Conservation (phyloP, 139 green algal species). For the Tetraselmis chui region DNA sequence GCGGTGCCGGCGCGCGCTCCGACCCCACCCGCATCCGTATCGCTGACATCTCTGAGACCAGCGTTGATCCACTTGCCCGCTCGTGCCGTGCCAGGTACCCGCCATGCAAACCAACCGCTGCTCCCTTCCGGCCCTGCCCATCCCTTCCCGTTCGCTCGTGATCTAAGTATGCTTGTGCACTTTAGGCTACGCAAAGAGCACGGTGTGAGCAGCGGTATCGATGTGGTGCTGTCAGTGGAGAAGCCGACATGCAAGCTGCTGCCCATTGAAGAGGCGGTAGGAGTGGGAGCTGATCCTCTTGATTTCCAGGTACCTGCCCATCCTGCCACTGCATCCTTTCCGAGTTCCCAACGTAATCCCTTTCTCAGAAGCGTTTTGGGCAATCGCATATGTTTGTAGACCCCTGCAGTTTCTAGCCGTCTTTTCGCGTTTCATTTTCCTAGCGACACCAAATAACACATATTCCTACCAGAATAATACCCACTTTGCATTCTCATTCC, state of each 20-base stretch:
- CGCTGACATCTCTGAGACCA: slow-evolving; percentile 75
- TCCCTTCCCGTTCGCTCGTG: too few species aligned
- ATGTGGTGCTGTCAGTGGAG: slow-evolving; percentile 83
- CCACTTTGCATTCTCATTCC: too few species aligned
- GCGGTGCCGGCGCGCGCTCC: slow-evolving; percentile 80
- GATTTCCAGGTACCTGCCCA: slow-evolving; percentile 71
- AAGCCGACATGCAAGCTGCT: slow-evolving; percentile 70
- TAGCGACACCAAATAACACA: too few species aligned
- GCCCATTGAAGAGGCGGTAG: slow-evolving; percentile 33
- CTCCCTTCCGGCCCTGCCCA: too few species aligned
- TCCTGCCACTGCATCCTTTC: too few species aligned
- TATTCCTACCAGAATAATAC: too few species aligned
- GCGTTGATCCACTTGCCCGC: slow-evolving; percentile 72
- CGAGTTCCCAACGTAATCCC: too few species aligned
- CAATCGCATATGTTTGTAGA: too few species aligned
- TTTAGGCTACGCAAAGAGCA: slow-evolving; percentile 56
- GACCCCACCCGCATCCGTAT: slow-evolving; percentile 89
- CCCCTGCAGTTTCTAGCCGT: too few species aligned
- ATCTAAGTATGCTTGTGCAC: neutral
- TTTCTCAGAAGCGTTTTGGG: too few species aligned
- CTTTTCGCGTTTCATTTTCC: too few species aligned
- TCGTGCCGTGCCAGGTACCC: slow-evolving; percentile 66
- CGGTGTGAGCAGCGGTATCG: slow-evolving; percentile 56
- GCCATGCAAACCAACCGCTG: too few species aligned
- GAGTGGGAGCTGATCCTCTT: slow-evolving; percentile 25